A percentile compares a stretch with the other conserved stretches of the same genome.
phyloP scores from a whole-genome alignment of 129 eudicot genomes.

The Chrysanthemum makinoi region DNA sequence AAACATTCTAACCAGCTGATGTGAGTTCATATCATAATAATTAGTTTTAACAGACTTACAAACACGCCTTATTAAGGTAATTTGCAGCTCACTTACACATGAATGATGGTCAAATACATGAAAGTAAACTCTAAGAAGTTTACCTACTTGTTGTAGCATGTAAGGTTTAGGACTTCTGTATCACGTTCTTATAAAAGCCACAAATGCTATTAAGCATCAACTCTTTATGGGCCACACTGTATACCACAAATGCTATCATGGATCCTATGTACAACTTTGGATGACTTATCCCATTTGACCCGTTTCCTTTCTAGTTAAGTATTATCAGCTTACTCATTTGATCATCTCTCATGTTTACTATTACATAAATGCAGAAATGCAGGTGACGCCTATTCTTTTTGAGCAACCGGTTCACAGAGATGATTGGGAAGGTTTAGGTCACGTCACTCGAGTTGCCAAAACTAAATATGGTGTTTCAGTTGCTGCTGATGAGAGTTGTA shows the following conservation, averaged over 20 bases:
- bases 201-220: neutral
- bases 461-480: slow-evolving; percentile 73
- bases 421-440: slow-evolving; percentile 86
- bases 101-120: neutral
- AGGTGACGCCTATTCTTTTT: slow-evolving; percentile 81
- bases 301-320: too few species aligned
- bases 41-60: too few species aligned
- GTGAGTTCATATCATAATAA: too few species aligned
- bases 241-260: neutral
- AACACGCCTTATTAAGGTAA: neutral
- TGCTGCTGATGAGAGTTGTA: slow-evolving; percentile 96
- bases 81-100: neutral
- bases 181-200: neutral
- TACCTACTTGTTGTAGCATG: neutral
- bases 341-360: neutral
- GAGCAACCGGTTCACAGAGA: slow-evolving; percentile 99
- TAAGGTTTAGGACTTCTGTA: neutral
- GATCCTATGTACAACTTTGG: neutral
- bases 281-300: too few species aligned
- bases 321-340: too few species aligned
- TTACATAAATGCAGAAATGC: slow-evolving; percentile 53
- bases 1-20: too few species aligned
- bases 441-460: slow-evolving; percentile 61
- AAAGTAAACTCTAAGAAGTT: neutral
- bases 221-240: neutral